phyloP scores from a whole-genome alignment of 352 stramenopile genomes.

The Pythium chondricola region DNA sequence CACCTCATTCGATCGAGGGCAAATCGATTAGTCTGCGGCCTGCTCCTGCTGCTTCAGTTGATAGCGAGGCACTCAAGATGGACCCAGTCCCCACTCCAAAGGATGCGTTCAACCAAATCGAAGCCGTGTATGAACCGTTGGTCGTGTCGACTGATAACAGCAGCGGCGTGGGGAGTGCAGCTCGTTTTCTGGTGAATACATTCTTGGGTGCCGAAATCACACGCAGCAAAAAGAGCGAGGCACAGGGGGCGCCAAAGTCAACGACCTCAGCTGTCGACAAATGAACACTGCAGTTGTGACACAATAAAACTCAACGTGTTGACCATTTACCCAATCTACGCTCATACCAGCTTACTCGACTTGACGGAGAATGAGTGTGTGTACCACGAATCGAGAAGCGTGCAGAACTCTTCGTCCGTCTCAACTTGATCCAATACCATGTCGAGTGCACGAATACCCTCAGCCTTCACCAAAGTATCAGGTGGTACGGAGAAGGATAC shows the following conservation, averaged over 20 bases:
- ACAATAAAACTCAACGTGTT: not conserved
- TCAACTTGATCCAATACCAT: too few species aligned
- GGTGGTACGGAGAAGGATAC: too few species aligned
- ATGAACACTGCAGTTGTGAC: not conserved
- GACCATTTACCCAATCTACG: too few species aligned
- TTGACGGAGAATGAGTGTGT: too few species aligned
- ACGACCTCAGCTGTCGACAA: not conserved
- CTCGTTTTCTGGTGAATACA: not conserved
- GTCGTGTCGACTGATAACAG: not conserved
- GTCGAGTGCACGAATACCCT: too few species aligned
- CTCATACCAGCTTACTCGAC: too few species aligned
- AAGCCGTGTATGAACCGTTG: not conserved
- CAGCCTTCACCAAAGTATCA: too few species aligned
- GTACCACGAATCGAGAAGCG: not conserved
- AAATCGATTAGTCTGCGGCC: constrained; percentile 1
- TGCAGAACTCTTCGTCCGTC: too few species aligned
- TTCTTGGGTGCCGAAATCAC: not conserved
- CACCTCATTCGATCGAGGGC: not conserved
- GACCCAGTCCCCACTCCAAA: not conserved
- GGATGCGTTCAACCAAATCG: not conserved
- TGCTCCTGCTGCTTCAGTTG: not conserved
- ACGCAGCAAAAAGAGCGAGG: not conserved
- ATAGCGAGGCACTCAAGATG: not conserved
- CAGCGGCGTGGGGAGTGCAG: not conserved
- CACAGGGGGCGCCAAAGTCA: not conserved